Conservation (phyloP, 805 yeast genomes). For the Zygotorulaspora sp. region DNA sequence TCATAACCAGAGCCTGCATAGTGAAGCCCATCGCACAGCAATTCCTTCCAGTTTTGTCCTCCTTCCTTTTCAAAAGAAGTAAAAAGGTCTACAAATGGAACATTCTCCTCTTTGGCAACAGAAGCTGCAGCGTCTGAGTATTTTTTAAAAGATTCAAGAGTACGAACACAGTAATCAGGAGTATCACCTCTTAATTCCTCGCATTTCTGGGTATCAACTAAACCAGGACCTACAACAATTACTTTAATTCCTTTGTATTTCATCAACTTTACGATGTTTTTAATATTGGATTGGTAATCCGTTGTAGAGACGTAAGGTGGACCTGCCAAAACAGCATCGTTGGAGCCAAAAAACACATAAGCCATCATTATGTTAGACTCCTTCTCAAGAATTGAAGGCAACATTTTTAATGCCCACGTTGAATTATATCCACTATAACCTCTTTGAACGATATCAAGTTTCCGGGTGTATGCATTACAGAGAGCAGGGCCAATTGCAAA, state of each 20-base stretch:
- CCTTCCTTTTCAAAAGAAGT: conserved; percentile 38
- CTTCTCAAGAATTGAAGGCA: conserved; percentile 46
- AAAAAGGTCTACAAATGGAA: conserved; percentile 59
- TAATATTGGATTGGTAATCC: conserved; percentile 47
- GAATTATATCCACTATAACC: conserved; percentile 79
- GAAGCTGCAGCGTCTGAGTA: conserved; percentile 50
- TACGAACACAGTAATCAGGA: conserved; percentile 44
- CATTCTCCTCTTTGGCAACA: conserved; percentile 43
- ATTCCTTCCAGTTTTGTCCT: conserved; percentile 38
- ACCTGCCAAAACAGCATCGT: conserved; percentile 55
- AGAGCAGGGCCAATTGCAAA: conserved; percentile 52
- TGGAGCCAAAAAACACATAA: conserved; percentile 75
- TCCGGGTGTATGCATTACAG: conserved; percentile 49
- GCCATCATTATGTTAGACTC: conserved; percentile 45
- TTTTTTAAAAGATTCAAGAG: conserved; percentile 40
- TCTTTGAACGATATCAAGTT: conserved; percentile 62
- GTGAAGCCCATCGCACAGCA: conserved; percentile 57
- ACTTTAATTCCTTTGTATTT: conserved; percentile 43
- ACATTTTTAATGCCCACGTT: conserved; percentile 49
- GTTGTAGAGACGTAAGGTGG: conserved; percentile 49
- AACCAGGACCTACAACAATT: conserved; percentile 60
- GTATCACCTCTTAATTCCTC: conserved; percentile 37
- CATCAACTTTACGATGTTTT: conserved; percentile 40
- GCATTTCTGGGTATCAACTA: conserved; percentile 41
- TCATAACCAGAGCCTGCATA: conserved; percentile 51